Percentiles rank a stretch among this genome's conserved stretches.
phyloP scores from a whole-genome alignment of 768 basidiomycete species.

The Trametes villosa region DNA sequence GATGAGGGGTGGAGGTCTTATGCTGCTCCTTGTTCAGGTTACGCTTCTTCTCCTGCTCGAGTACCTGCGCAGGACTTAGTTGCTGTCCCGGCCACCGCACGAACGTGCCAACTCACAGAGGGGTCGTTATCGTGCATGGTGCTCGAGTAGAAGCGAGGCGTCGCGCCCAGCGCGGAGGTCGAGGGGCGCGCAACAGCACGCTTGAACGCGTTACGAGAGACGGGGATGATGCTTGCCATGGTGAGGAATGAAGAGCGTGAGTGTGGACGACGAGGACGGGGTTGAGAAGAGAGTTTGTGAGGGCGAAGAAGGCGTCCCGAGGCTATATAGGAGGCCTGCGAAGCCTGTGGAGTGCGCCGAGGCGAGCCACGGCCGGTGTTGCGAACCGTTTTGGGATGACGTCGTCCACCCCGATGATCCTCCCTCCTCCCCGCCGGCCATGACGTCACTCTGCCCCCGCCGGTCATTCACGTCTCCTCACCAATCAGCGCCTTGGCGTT shows the following conservation, averaged over 20 bases:
- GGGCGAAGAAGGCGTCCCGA: not conserved
- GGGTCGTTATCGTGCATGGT: constrained; percentile 42
- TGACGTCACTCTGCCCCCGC: constrained; percentile 8
- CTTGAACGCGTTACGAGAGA: constrained; percentile 29
- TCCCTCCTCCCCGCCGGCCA: not conserved
- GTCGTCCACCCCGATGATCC: constrained; percentile 1
- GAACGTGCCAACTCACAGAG: constrained; percentile 25
- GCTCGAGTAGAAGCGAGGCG: constrained; percentile 33
- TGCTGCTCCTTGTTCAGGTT: constrained; percentile 40
- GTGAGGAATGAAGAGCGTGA: constrained; percentile 1
- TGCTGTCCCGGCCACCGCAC: no score
- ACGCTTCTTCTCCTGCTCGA: constrained; percentile 40
- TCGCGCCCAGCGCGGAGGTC: constrained; percentile 13
- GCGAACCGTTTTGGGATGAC: constrained; percentile 20
- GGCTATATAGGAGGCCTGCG: constrained; percentile 7
- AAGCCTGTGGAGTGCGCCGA: constrained; percentile 7
- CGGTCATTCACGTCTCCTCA: no score
- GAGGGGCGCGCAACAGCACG: constrained; percentile 28
- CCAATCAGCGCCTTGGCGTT: no score
- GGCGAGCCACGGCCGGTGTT: not conserved
- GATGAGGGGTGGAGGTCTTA: constrained; percentile 38
- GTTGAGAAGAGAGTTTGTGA: constrained; percentile 5
- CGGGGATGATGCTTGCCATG: constrained; percentile 32
- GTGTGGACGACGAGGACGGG: not conserved
- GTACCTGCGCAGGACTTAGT: constrained; percentile 23